These are phyloP conservation scores for Huntiella omanensis DNA, from an alignment of 2,329 filamentous ascomycete genomes.

Conservation along the genomic window DNA sequence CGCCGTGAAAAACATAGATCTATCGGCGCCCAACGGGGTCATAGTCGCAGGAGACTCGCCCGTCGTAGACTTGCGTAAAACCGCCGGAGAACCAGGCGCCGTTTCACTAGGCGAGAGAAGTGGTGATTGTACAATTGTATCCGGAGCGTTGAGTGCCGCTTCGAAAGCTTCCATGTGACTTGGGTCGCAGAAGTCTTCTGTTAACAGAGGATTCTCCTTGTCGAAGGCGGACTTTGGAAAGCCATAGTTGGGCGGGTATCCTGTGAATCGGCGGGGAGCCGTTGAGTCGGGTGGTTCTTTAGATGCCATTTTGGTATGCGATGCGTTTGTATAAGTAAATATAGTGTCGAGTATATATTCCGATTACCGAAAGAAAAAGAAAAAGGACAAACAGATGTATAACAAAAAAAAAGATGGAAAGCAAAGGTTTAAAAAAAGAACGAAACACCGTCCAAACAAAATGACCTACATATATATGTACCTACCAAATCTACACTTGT, in stretches of 20 bases:
- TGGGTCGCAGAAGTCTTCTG: conserved; percentile 56
- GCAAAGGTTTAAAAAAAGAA: too few species aligned
- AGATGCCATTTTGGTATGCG: too few species aligned
- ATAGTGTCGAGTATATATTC: too few species aligned
- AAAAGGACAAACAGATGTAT: too few species aligned
- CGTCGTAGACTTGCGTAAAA: conserved; percentile 15
- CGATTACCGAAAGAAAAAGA: too few species aligned
- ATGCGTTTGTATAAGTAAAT: too few species aligned
- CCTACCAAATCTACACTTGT: too few species aligned
- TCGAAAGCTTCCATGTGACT: conserved; percentile 63
- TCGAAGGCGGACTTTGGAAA: conserved; percentile 49
- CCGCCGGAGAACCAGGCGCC: conserved; percentile 4
- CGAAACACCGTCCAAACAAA: too few species aligned
- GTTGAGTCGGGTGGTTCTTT: too few species aligned
- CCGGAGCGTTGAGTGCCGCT: conserved; percentile 63
- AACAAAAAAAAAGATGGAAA: too few species aligned
- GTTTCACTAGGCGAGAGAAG: conserved; percentile 39
- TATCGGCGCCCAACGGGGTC: conserved; percentile 14
- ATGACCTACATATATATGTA: too few species aligned
- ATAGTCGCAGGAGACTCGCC: conserved; percentile 11
- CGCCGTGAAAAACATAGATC: conserved; percentile 56
- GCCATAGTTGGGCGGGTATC: conserved; percentile 26
- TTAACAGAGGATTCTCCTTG: conserved; percentile 55
- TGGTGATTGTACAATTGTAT: conserved; percentile 28
- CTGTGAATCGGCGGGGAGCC: neutral